Percentiles rank a stretch among this genome's conserved stretches.
Evolutionary conservation across 2,329 filamentous ascomycete species (phyloP).

Genomic region (Ascomycota sp.): DNA sequence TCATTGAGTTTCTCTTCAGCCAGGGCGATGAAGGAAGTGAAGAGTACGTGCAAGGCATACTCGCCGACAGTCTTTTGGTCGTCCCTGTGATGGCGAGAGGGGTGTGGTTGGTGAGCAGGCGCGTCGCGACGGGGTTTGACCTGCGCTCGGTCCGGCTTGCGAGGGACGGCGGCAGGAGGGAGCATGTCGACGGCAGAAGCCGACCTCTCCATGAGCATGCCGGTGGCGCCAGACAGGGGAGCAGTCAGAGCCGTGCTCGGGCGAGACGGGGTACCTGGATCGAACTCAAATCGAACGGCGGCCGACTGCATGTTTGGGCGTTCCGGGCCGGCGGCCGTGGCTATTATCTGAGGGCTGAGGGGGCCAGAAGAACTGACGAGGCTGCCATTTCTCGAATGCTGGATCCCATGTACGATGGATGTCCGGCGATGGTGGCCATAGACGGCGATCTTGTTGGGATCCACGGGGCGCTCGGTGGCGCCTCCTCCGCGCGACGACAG

Average conservation of each 20-base stretch:
- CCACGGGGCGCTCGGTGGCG: slow-evolving; percentile 30
- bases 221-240: slow-evolving; percentile 6
- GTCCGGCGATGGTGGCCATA: slow-evolving; percentile 91
- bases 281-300: slow-evolving; percentile 22
- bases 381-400: slow-evolving; percentile 82
- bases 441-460: slow-evolving; percentile 31
- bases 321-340: slow-evolving; percentile 38
- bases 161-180: slow-evolving; percentile 23
- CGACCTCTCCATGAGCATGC: slow-evolving; percentile 20
- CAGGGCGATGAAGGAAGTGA: slow-evolving; percentile 60
- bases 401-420: slow-evolving; percentile 89
- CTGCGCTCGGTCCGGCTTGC: slow-evolving; percentile 39
- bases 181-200: slow-evolving; percentile 25
- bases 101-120: slow-evolving; percentile 56
- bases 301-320: slow-evolving; percentile 28
- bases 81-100: slow-evolving; percentile 46
- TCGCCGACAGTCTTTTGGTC: slow-evolving; percentile 91
- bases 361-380: slow-evolving; percentile 65
- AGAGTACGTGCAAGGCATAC: slow-evolving; percentile 63
- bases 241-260: slow-evolving; percentile 28
- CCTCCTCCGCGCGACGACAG: slow-evolving; percentile 18
- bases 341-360: slow-evolving; percentile 71
- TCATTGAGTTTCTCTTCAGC: slow-evolving; percentile 92
- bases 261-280: slow-evolving; percentile 17
- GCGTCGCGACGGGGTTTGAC: slow-evolving; percentile 53